phyloP scores from a whole-genome alignment of 208 protist genomes.

The Leishmania major region DNA sequence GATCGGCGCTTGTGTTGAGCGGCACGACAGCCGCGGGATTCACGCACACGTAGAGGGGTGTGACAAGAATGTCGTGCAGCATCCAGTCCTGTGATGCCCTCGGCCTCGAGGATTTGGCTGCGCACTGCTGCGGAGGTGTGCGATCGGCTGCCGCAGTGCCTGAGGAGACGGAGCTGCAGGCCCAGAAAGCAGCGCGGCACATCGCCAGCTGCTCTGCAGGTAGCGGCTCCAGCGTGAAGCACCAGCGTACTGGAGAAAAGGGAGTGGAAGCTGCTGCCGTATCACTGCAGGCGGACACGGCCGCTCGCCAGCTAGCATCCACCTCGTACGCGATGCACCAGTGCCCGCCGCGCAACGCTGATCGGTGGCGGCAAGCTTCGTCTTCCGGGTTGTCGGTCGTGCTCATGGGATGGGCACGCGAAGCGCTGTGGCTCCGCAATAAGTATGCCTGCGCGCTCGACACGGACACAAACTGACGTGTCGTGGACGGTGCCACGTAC shows the following conservation, averaged over 20 bases:
- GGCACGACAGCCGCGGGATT: slow-evolving; percentile 3
- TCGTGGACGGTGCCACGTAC: slow-evolving; percentile 17
- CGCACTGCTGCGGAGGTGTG: neutral
- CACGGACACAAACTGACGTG: slow-evolving; percentile 23
- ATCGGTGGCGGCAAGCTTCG: neutral
- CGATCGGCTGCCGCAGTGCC: neutral
- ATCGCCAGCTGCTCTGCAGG: slow-evolving; percentile 18
- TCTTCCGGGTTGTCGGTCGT: neutral
- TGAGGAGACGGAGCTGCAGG: neutral
- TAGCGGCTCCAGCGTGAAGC: slow-evolving; percentile 30
- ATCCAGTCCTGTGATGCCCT: neutral
- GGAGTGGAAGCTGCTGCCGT: neutral
- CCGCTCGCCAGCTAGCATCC: neutral
- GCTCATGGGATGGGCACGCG: neutral
- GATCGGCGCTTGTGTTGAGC: neutral
- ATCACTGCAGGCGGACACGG: neutral
- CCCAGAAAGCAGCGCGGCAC: slow-evolving; percentile 6
- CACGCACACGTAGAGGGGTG: slow-evolving; percentile 27
- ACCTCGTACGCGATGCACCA: slow-evolving; percentile 25
- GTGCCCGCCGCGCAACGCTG: slow-evolving; percentile 13
- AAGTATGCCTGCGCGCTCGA: slow-evolving; percentile 14
- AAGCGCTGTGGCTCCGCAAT: neutral
- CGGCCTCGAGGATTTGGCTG: neutral
- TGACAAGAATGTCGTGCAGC: slow-evolving; percentile 18
- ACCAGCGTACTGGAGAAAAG: slow-evolving; percentile 4